Base-by-base conservation (phyloP, 1,284 basidiomycete genomes). In the Ganoderma meredithae region DNA sequence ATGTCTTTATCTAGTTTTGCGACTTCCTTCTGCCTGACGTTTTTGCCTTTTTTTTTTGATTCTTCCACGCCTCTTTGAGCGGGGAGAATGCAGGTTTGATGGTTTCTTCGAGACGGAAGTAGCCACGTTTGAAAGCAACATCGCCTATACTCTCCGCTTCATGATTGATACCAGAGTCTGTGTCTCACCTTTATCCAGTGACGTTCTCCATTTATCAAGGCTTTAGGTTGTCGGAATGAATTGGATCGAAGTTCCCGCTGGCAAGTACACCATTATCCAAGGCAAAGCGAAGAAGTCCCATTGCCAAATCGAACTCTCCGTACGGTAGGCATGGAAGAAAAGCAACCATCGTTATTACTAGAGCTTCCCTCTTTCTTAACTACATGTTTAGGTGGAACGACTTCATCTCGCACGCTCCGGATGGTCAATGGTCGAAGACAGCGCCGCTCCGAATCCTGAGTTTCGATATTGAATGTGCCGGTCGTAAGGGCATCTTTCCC, bases 401-500 rank as follows among this genome's bases (percentile, higher is more conserved):
- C 31, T 91, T 98, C 72, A 90, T 94, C 62, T 97, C 96, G 1
- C 93, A 98, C 80, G 81, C 92, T 1, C 93, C 96, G 0, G 96
- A 98, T 75, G 96, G 93, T 4, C 86, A 90, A 59, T 98, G 96
- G 95, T 92, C 93, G 3, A 92, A 90, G 69, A 91, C 96, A 63
- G 96, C 97, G 0, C 96, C 96, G 0, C 82, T 98, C 1, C 90
- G 96, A 15, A 93, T 98, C 71, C 85, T 98, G 33, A 97, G 95
- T 75, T 98, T 98, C 74, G 96, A 98, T 88, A 98, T 98, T 74
- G 96, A 98, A 80, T 98, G 96, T 81, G 97, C 96, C 0, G 96
- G 96, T 33, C 86, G 97, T 25, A 98, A 98, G 76, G 96, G 96
- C 56, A 93, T 98, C 72, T 98, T 98, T 76, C 96, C 96, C 0